Percentiles rank a stretch among this genome's conserved stretches.
Evolutionary conservation across 1,139 yeast genomes (phyloP).

Genomic region (Lodderomyces margitis): DNA sequence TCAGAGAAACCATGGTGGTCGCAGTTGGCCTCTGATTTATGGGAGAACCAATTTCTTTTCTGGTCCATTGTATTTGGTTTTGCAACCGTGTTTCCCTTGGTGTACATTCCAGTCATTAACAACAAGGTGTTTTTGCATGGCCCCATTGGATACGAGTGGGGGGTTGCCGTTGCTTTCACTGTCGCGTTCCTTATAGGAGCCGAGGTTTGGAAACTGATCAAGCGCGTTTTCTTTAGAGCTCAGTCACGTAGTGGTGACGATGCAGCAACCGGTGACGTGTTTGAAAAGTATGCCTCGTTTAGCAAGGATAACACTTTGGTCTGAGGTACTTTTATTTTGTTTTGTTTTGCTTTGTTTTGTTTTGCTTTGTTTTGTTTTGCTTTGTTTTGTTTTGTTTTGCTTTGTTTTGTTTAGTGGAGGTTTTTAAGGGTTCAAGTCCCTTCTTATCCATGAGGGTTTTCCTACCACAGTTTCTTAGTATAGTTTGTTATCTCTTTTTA

Average conservation of each 20-base stretch:
- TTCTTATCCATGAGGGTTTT: slow-evolving; percentile 8
- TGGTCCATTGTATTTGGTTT: slow-evolving; percentile 81
- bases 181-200: slow-evolving; percentile 57
- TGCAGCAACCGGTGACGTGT: slow-evolving; percentile 49
- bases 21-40: slow-evolving; percentile 56
- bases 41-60: slow-evolving; percentile 76
- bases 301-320: slow-evolving; percentile 48
- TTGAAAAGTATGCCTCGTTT: slow-evolving; percentile 58
- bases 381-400: neutral
- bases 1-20: slow-evolving; percentile 59
- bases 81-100: slow-evolving; percentile 73
- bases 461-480: slow-evolving; percentile 3
- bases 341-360: neutral
- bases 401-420: neutral
- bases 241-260: slow-evolving; percentile 45
- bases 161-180: slow-evolving; percentile 66
- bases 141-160: slow-evolving; percentile 84
- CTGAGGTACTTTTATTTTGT: neutral
- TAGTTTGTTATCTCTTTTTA: too few relatives aligned
- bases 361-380: neutral
- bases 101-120: slow-evolving; percentile 87
- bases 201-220: slow-evolving; percentile 66
- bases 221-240: slow-evolving; percentile 53
- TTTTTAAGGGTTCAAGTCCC: slow-evolving; percentile 9
- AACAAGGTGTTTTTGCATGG: slow-evolving; percentile 71